A percentile compares a stretch with the other conserved stretches of the same genome.
Conservation (phyloP, 2,329 filamentous ascomycete species). For the Nakataea oryzae region DNA sequence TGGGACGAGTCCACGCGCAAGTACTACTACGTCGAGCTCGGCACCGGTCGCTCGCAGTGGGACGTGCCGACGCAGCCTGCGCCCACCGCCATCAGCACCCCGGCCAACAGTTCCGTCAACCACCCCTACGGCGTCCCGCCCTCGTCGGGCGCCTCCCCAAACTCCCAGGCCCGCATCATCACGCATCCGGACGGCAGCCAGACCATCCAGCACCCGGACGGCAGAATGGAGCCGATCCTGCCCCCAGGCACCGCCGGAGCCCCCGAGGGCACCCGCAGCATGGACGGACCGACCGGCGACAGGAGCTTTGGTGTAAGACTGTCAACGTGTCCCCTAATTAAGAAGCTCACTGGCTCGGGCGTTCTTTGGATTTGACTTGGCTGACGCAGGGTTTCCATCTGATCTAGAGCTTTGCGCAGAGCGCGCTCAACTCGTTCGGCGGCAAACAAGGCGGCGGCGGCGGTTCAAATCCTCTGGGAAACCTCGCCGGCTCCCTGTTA, state of each 20-base stretch:
- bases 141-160: constrained; percentile 6
- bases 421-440: constrained; percentile 37
- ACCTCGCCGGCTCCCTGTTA: constrained; percentile 37
- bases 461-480: constrained; percentile 29
- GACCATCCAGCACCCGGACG: constrained; percentile 50
- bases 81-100: constrained; percentile 50
- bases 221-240: constrained; percentile 48
- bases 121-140: constrained; percentile 51
- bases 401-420: constrained; percentile 47
- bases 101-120: constrained; percentile 32
- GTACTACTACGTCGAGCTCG: constrained; percentile 64
- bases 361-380: not conserved
- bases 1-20: constrained; percentile 55
- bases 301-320: constrained; percentile 54
- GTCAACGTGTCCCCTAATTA: not conserved
- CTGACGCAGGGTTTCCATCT: not conserved
- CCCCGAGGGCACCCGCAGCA: constrained; percentile 1
- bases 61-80: constrained; percentile 58
- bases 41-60: constrained; percentile 64
- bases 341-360: not conserved
- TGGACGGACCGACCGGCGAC: constrained; percentile 27
- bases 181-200: constrained; percentile 53
- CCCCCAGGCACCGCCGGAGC: constrained; percentile 34
- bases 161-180: constrained; percentile 38
- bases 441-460: constrained; percentile 32